Evolutionary conservation across 2,329 filamentous ascomycete genomes (phyloP), one percentile per base, ranked within the genome.

Genomic region (Juglanconis oblonga): DNA sequence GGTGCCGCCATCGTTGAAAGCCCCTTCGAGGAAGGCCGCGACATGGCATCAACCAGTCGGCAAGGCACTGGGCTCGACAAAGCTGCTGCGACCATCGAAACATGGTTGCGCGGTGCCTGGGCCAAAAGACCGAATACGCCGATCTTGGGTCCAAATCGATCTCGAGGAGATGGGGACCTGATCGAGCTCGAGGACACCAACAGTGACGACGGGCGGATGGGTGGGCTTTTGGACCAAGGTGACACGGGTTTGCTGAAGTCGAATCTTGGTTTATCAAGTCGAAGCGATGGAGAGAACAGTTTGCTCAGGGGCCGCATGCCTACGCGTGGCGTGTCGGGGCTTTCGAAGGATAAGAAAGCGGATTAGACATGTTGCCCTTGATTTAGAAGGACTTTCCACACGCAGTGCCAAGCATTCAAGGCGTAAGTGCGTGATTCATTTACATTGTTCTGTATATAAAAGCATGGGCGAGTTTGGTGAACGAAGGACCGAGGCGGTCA

Each of bases 61-160:
- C 79, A 81, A 51, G 80, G 81, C 13, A 79, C 74, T 3, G 79
- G 82, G 1, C 77, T 98, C 3, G 92, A 97, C 68, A 90, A 93
- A 64, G 88, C 96, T 9, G 92, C 93, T 1, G 89, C 91, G 5
- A 89, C 90, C 2, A 87, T 98, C 35, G 95, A 98, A 75, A 89
- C 88, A 1, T 99, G 95, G 92, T 80, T 98, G 61, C 83, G 93
- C 62, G 91, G 92, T 64, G 87, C 96, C 42, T 91, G 92, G 62
- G 79, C 82, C 5, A 88, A 87, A 69, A 80, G 83, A 4, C 80
- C 82, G 1, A 73, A 74, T 24, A 83, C 82, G n/a, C 81, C 82
- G 1, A 73, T 76, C 32, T 62, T 78, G n/a, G 76, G 76, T 4
- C 64, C 70, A 31, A 57, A 64, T 17, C 63, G 67, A 49, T 64